Base-by-base conservation (phyloP, 805 yeast genomes). In the Zygotorulaspora sp. region DNA sequence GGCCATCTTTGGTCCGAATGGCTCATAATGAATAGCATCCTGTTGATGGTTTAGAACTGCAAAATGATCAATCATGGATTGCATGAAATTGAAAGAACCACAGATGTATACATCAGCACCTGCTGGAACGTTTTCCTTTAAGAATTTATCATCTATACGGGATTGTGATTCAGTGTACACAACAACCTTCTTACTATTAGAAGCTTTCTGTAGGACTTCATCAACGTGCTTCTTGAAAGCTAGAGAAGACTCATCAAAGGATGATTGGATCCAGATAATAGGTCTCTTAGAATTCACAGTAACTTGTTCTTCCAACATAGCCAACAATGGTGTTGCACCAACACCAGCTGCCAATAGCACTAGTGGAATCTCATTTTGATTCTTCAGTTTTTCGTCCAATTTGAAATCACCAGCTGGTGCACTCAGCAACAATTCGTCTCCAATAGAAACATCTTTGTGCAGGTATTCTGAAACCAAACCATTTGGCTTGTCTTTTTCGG, bases 291-390 rank as follows among this genome's bases (percentile, higher is more conserved):
- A 50, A 30, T 57, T 58, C 1, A 30, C 35, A n/a, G 25, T 21
- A 10, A 52, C 45, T 42, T 58, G 63, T 17, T 39, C 37, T 50
- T 75, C 75, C 13, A 70, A 53, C 53, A 78, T 71, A 5, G 84
- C 66, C 22, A 80, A 49, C 21, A 77, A 40, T 22, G 88, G 87
- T 5, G 87, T 81, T 35, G 77, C 74, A 44, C 86, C 87, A 39
- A 78, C 76, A 36, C 87, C 88, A 32, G 79, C 83, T 14, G 76
- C 67, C 38, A 78, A 60, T 19, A 78, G 55, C 1, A 71, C 65
- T 14, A 66, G 52, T 17, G 68, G 66, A 26, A 53, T 38, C 14
- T 53, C 56, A 11, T 58, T 45, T 20, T 65, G 62, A 41, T 63
- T 28, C 19, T 52, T 45, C 32, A 52, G 30, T n/a, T 45, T 31